Base-by-base conservation (phyloP, 1,139 yeast species). In the Debaryomycetaceae sp. region DNA sequence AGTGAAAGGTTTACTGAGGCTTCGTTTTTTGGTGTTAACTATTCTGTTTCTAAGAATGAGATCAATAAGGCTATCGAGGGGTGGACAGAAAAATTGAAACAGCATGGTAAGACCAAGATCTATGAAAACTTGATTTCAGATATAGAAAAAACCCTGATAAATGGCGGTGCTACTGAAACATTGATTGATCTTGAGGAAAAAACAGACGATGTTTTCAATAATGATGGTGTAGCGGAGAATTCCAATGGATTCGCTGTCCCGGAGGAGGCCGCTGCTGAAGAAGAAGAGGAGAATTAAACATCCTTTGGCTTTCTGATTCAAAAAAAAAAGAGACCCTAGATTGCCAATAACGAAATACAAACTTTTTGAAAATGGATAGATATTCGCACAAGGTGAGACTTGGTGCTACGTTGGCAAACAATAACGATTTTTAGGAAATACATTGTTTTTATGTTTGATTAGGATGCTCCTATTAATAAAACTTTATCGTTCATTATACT, bases 1-100 rank as follows among this genome's bases (percentile, higher is more conserved):
- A 78, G 89, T 44, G 87, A 79, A 38, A 79, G 95, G 59, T 73
- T 70, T 46, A 73, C 95, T 3, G 98, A 92, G 63, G 97, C 97
- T 22, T 79, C 96, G 3, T 61, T 92, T 44, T 77, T 92, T 50
- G 88, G 87, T 30, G 71, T 78, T 38, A 84, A 94, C 37, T 92
- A 88, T 58, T 83, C 85, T 30, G 74, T 76, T 31, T 75, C 77
- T 41, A 34, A 36, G 26, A 59, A 65, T 17, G 64, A 65, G 34
- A 58, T 79, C 33, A 63, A 68, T 26, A 67, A 68, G 28, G 65
- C 79, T 26, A 75, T 87, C 36, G 65, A 67, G 24, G 61, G 67
- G 42, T 91, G 98, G 97, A 87, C 85, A 62, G 61, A 68, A 9
- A 63, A 71, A 34, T 73, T 91, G 46, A 56, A 44, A 4, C 55